A percentile compares a stretch with the other conserved stretches of the same genome.
These are phyloP conservation scores for Solioccasus polychromus DNA, from an alignment of 768 basidiomycete species.

Conservation along the genomic window DNA sequence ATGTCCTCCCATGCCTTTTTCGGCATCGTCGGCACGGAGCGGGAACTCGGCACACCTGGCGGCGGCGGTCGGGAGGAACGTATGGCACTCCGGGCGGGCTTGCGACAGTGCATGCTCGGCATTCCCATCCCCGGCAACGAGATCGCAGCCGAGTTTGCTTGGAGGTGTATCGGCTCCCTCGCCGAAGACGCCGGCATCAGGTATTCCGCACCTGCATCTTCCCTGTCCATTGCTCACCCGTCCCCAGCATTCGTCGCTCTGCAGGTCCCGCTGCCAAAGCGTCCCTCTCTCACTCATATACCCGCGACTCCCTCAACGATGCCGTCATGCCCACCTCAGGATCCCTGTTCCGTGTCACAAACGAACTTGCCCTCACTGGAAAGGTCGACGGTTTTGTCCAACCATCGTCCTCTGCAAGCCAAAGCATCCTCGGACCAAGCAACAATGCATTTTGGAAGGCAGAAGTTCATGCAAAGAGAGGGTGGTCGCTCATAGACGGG, in stretches of 20 bases:
- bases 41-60: conserved; percentile 53
- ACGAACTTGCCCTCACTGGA: conserved; percentile 19
- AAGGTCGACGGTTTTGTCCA: conserved; percentile 21
- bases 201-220: conserved; percentile 34
- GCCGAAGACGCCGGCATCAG: conserved; percentile 77
- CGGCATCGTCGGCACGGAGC: conserved; percentile 67
- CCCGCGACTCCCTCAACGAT: conserved; percentile 47
- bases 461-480: conserved; percentile 20
- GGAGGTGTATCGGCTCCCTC: conserved; percentile 72
- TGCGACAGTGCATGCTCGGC: conserved; percentile 18
- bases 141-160: conserved; percentile 77
- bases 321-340: conserved; percentile 27
- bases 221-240: conserved; percentile 2
- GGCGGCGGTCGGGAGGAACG: conserved; percentile 27
- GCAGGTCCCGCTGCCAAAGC: conserved; percentile 84
- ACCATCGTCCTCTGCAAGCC: neutral
- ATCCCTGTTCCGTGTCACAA: conserved; percentile 17
- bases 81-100: conserved; percentile 73
- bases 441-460: conserved; percentile 28
- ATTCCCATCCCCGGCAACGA: conserved; percentile 50
- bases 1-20: conserved; percentile 72
- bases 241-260: conserved; percentile 70
- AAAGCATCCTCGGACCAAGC: conserved; percentile 17
- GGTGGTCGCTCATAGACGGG: conserved; percentile 21
- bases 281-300: conserved; percentile 73